Percentiles rank a stretch among this genome's conserved stretches.
phyloP scores from a whole-genome alignment of 2,329 filamentous ascomycete genomes.

The Diaporthe amygdali region DNA sequence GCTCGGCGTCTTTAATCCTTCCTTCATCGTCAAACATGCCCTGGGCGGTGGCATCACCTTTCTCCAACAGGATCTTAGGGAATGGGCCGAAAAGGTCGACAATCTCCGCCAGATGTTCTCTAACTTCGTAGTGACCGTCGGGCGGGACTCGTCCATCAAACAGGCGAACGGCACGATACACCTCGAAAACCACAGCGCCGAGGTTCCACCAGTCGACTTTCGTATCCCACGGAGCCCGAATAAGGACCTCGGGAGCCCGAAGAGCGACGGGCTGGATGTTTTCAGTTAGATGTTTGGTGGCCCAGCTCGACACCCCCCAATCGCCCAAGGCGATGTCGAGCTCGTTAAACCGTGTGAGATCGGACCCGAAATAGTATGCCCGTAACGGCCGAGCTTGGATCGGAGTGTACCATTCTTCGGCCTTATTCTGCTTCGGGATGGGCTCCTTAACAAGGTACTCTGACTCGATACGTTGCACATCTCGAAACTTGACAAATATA shows the following conservation, averaged over 20 bases:
- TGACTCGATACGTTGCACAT: constrained; percentile 28
- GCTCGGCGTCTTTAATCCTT: neutral
- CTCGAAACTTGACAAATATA: constrained; percentile 30
- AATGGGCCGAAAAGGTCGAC: constrained; percentile 3
- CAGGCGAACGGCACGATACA: neutral
- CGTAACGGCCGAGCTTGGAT: neutral
- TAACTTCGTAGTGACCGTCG: neutral
- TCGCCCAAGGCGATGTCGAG: constrained; percentile 32
- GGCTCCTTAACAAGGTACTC: constrained; percentile 19
- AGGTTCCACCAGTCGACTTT: constrained; percentile 32
- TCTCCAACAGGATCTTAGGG: neutral
- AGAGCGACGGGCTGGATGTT: constrained; percentile 32
- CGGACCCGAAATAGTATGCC: constrained; percentile 7
- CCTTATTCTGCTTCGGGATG: neutral
- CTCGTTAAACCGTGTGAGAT: neutral
- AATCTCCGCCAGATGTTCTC: neutral
- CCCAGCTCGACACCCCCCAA: constrained; percentile 31
- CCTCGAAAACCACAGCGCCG: constrained; percentile 28
- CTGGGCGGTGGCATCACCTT: neutral
- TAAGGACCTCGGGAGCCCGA: constrained; percentile 32
- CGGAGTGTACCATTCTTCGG: neutral
- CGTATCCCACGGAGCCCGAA: constrained; percentile 30
- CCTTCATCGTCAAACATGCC: constrained; percentile 5
- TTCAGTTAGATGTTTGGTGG: constrained; percentile 26
- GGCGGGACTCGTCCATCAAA: neutral